phyloP scores from a whole-genome alignment of 1,284 basidiomycete species.

The Pseudozyma sp. region DNA sequence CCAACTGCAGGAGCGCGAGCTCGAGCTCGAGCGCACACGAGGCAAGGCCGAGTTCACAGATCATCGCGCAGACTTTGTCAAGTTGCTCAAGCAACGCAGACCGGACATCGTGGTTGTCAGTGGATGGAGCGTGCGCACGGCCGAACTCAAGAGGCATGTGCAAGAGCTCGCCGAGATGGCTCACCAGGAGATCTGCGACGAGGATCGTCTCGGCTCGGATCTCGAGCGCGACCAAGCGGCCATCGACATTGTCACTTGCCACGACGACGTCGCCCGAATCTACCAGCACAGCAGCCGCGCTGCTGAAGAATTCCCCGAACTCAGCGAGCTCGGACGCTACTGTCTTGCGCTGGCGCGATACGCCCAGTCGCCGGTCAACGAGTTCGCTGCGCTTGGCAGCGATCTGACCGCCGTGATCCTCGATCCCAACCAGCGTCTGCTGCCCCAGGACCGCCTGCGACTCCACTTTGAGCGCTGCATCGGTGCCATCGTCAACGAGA shows the following conservation, averaged over 20 bases:
- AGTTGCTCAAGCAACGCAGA: constrained; percentile 81
- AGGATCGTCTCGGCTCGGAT: constrained; percentile 41
- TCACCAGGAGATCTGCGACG: constrained; percentile 67
- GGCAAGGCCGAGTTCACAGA: constrained; percentile 72
- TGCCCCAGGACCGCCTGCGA: constrained; percentile 83
- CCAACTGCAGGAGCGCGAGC: constrained; percentile 71
- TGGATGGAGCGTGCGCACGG: constrained; percentile 77
- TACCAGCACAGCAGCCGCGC: constrained; percentile 92
- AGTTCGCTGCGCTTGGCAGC: constrained; percentile 63
- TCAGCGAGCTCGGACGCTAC: constrained; percentile 87
- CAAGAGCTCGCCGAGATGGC: constrained; percentile 76
- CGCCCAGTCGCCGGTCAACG: constrained; percentile 83
- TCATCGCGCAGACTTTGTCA: constrained; percentile 76
- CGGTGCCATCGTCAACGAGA: constrained; percentile 88
- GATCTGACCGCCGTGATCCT: constrained; percentile 64
- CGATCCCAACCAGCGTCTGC: constrained; percentile 83
- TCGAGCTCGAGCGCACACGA: constrained; percentile 70
- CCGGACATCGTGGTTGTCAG: constrained; percentile 91
- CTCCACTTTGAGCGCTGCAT: constrained; percentile 85
- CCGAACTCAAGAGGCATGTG: constrained; percentile 75
- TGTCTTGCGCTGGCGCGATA: constrained; percentile 95
- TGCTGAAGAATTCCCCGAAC: constrained; percentile 83
- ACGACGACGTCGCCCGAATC: constrained; percentile 91
- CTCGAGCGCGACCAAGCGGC: constrained; percentile 44
- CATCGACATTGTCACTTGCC: constrained; percentile 79